Evolutionary conservation across 441 rosid genomes (phyloP).

Genomic region (Aquilaria agallochum): DNA sequence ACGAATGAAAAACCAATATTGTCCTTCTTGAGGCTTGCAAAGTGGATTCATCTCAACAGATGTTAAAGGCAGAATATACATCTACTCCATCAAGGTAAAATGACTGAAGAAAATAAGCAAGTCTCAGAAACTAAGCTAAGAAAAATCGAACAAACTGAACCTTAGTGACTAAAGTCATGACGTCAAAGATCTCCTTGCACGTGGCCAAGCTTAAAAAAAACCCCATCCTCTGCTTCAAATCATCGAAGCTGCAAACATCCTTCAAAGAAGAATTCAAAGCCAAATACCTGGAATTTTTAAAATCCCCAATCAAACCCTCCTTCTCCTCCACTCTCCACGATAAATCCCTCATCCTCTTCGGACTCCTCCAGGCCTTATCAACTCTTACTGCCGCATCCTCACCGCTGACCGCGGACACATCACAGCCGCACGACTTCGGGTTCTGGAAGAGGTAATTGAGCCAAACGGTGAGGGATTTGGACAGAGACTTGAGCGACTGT

Average conservation of each 20-base stretch:
- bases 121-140: neutral
- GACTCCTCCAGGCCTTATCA: constrained; percentile 54
- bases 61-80: too few relatives aligned
- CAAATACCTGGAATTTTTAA: constrained; percentile 32
- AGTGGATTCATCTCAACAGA: too few relatives aligned
- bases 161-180: constrained; percentile 68
- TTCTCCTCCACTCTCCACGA: constrained; percentile 40
- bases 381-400: constrained; percentile 27
- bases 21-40: too few relatives aligned
- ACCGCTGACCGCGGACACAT: constrained; percentile 15
- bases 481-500: constrained; percentile 51
- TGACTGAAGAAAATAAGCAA: neutral
- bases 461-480: constrained; percentile 81
- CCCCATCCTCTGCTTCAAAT: constrained; percentile 70
- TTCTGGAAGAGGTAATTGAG: constrained; percentile 71
- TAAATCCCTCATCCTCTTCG: constrained; percentile 55
- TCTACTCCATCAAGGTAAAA: too few relatives aligned
- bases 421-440: constrained; percentile 67
- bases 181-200: constrained; percentile 69
- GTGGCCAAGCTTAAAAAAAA: constrained; percentile 50
- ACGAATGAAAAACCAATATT: neutral
- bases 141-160: constrained; percentile 24
- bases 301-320: constrained; percentile 20
- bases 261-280: constrained; percentile 50
- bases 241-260: constrained; percentile 85